These are phyloP conservation scores for Polymyxa betae DNA, from an alignment of 208 protist species.

Conservation along the genomic window DNA sequence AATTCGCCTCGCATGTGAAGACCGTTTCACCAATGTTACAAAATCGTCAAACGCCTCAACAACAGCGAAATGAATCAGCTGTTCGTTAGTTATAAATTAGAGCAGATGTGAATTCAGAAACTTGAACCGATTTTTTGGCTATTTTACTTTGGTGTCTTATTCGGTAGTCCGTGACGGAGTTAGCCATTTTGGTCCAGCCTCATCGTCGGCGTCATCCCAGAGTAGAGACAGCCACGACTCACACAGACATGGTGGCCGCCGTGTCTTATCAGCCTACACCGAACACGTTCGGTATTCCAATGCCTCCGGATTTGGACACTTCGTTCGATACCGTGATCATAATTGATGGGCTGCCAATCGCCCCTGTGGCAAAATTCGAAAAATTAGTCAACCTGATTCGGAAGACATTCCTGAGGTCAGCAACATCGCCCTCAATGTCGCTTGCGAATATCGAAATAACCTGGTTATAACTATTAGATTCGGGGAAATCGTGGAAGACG, in stretches of 20 bases:
- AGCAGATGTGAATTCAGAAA: no score
- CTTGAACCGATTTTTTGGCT: no score
- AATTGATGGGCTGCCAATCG: conserved; percentile 72
- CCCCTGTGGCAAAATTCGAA: conserved; percentile 67
- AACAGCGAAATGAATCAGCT: no score
- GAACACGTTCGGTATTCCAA: neutral
- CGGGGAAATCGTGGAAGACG: neutral
- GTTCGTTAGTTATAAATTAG: no score
- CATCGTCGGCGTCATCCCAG: no score
- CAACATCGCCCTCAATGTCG: no score
- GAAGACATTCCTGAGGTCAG: conserved; percentile 63
- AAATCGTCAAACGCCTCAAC: no score
- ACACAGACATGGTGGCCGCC: conserved; percentile 23
- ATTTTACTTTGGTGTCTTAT: no score
- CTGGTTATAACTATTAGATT: neutral
- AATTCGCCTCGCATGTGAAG: conserved; percentile 72
- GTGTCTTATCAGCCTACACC: neutral
- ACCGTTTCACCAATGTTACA: conserved; percentile 55
- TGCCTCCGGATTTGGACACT: conserved; percentile 37
- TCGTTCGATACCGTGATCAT: conserved; percentile 65
- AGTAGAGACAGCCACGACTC: no score
- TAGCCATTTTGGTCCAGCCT: no score
- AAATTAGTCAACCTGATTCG: conserved; percentile 71
- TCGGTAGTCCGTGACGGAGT: no score
- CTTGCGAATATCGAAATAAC: no score